Percentiles rank a stretch among this genome's conserved stretches.
phyloP scores from a whole-genome alignment of 148 eudicot species.

The Amaranthus cruentus region DNA sequence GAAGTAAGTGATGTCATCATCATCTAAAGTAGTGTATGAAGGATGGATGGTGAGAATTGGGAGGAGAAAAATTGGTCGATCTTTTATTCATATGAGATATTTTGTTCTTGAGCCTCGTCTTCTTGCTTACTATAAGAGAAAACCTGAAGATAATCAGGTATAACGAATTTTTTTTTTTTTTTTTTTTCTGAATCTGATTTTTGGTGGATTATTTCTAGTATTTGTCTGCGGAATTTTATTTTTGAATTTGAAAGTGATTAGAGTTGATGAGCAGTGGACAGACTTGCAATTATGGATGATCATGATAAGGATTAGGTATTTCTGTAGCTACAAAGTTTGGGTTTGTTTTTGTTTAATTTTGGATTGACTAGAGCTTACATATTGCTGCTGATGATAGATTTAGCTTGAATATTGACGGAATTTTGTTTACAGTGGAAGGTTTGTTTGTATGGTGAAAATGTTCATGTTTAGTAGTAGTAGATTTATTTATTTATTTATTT shows the following conservation, averaged over 20 bases:
- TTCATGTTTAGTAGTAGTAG: no score
- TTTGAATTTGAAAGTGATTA: slow-evolving; percentile 7
- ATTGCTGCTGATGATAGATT: neutral
- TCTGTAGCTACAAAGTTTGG: neutral
- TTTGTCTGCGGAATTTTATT: slow-evolving; percentile 11
- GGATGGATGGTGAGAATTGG: slow-evolving; percentile 99
- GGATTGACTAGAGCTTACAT: neutral
- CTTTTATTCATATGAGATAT: slow-evolving; percentile 95
- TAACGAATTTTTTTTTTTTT: neutral
- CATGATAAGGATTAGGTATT: neutral
- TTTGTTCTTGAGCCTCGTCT: slow-evolving; percentile 82
- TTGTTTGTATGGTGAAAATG: neutral
- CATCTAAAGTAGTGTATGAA: slow-evolving; percentile 81
- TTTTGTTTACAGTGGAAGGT: neutral
- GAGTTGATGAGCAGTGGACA: neutral
- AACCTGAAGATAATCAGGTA: slow-evolving; percentile 96
- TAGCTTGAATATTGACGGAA: neutral
- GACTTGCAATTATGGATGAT: neutral
- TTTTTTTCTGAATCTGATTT: neutral
- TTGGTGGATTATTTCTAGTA: slow-evolving; percentile 7
- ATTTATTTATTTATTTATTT: no score
- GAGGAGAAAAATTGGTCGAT: slow-evolving; percentile 86
- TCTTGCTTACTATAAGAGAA: slow-evolving; percentile 91
- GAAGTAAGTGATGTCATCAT: slow-evolving; percentile 21
- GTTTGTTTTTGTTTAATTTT: neutral